phyloP scores from a whole-genome alignment of 768 basidiomycete species.

The Auricularia sp. region DNA sequence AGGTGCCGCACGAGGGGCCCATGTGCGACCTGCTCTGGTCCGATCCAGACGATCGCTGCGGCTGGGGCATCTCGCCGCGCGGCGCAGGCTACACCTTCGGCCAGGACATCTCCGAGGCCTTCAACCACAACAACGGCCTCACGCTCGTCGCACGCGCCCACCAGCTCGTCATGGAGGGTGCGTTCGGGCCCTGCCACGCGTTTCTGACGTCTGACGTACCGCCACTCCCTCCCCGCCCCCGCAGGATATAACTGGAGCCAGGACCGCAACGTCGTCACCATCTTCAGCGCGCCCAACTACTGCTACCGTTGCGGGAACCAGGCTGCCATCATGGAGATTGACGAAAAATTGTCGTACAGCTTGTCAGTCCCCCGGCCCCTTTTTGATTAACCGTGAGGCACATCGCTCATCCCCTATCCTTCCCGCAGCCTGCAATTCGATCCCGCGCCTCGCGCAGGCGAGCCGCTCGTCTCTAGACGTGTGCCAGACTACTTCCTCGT shows the following conservation, averaged over 20 bases:
- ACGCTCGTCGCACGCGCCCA: conserved; percentile 92
- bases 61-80: conserved; percentile 98
- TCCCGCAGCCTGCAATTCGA: conserved; percentile 79
- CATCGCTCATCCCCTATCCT: conserved; percentile 29
- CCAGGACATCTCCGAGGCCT: conserved; percentile 97
- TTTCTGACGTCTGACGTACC: background rate
- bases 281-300: conserved; percentile 99
- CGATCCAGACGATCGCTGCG: conserved; percentile 97
- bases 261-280: conserved; percentile 97
- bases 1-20: conserved; percentile 98
- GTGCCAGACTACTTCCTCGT: conserved; percentile 93
- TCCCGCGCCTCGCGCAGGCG: conserved; percentile 96
- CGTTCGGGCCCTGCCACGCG: conserved; percentile 17
- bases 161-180: conserved; percentile 95
- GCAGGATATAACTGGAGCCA: conserved; percentile 94
- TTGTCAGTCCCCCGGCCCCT: background rate
- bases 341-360: conserved; percentile 88
- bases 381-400: background rate
- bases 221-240: background rate
- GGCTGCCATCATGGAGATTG: conserved; percentile 99
- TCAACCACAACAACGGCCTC: conserved; percentile 98
- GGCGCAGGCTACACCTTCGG: conserved; percentile 99
- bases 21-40: conserved; percentile 99
- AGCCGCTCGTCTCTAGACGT: conserved; percentile 92
- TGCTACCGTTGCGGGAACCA: conserved; percentile 99